Base-by-base conservation (phyloP, 1,284 basidiomycete species). In the Xerocomus tenax region DNA sequence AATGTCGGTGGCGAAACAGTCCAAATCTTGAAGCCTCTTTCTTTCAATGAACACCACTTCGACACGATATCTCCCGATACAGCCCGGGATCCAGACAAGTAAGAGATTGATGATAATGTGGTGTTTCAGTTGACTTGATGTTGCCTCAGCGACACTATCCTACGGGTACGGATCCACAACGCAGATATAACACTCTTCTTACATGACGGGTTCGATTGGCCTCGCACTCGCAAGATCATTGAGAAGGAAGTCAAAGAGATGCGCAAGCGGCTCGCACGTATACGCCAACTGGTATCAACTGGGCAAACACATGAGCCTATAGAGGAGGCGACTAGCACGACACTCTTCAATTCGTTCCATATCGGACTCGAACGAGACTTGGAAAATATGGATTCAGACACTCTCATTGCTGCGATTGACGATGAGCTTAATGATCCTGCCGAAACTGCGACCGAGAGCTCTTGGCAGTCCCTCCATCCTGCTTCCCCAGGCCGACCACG, bases 201-300 rank as follows among this genome's bases (percentile, higher is more conserved):
- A 6, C 87, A 94, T 61, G 90, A 93, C 51, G 93, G 95, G 1
- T 98, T 93, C 61, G 96, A 98, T 63, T 98, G 95, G 93, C 68
- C 68, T 1, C 75, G 78, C 35, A 98, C 95, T 2, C 82, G 93
- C 42, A 84, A 79, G 64, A 80, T 80, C 5, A 91, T 98, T 47
- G 89, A 96, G 64, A 83, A 89, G 44, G 88, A 94, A 64, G 79
- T 90, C 51, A 91, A 87, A 63, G 83, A 87, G 29, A 91, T 98
- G 71, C 81, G 91, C 43, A 81, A 83, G 47, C 82, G 83, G 21
- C 76, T 98, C 38, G 85, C 90, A 43, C 92, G 89, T 68, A 96
- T 98, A 61, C 78, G 88, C 46, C 95, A 98, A 67, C 75, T 98
- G 2, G 81, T 98, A n/a, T 91, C 94, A 0, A 85, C 76, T 39